A percentile compares a stretch with the other conserved stretches of the same genome.
phyloP scores from a whole-genome alignment of 2,329 filamentous ascomycete species.

The Botrytis squamosa region DNA sequence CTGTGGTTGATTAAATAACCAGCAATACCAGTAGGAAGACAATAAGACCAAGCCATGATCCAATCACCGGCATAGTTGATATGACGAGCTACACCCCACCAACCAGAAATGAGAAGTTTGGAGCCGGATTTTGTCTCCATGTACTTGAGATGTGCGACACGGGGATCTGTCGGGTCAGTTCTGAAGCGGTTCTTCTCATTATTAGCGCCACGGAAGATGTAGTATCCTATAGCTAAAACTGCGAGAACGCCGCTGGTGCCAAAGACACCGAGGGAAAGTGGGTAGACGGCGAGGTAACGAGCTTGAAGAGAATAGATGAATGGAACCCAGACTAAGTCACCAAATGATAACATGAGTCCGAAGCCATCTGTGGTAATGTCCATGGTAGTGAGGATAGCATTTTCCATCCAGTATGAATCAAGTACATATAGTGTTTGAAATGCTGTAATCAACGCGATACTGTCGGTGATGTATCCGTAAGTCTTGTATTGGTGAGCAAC shows the following conservation, averaged over 20 bases:
- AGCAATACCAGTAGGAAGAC: conserved; percentile 78
- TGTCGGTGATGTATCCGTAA: conserved; percentile 80
- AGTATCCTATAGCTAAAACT: conserved; percentile 73
- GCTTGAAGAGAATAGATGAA: conserved; percentile 84
- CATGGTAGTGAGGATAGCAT: conserved; percentile 87
- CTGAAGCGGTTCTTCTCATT: conserved; percentile 94
- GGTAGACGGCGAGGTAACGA: conserved; percentile 80
- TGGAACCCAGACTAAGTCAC: conserved; percentile 89
- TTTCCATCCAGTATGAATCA: conserved; percentile 83
- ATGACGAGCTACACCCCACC: conserved; percentile 90
- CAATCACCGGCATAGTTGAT: conserved; percentile 97
- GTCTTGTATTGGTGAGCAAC: conserved; percentile 84
- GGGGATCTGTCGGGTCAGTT: conserved; percentile 77
- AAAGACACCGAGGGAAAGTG: conserved; percentile 69
- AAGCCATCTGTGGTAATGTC: conserved; percentile 93
- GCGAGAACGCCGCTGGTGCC: conserved; percentile 65
- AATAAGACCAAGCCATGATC: conserved; percentile 90
- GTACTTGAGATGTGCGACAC: conserved; percentile 76
- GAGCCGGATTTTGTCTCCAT: conserved; percentile 83
- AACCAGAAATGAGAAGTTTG: conserved; percentile 78
- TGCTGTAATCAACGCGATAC: conserved; percentile 73
- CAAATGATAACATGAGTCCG: conserved; percentile 91
- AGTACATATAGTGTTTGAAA: conserved; percentile 82
- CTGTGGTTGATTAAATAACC: conserved; percentile 69
- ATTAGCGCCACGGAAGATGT: conserved; percentile 91